Base-by-base conservation (phyloP, 192 early-diverging fungal genomes). In the Phycomyces nitens region DNA sequence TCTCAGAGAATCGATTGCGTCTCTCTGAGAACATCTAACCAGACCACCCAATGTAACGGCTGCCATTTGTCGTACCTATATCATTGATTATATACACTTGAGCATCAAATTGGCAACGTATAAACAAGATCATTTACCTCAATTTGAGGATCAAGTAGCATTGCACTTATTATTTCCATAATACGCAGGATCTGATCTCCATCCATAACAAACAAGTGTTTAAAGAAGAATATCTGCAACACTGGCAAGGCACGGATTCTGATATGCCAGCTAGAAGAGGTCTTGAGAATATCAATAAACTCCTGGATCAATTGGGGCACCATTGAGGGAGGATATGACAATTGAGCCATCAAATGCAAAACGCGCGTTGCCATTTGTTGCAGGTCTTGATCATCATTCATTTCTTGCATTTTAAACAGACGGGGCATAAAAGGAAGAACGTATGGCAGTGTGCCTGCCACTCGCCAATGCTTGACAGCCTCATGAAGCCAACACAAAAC, bases 181-280 rank as follows among this genome's bases (percentile, higher is more conserved):
- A 95, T 82, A 18, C 65, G 62, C 24, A 78, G 58, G 21, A 86
- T 78, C 40, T 83, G 74, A 0, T 84, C 80, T 16, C 68, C 64
- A 34, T 80, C 70, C 73, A 98, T 74, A 41, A 85, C 77, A 51
- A 85, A 88, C 55, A 96, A 62, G 70, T 97, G 89, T 38, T 86
- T 80, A 66, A 96, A 98, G 57, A 86, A 94, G 51, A 95, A 83
- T 1, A 94, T 81, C 65, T 96, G 95, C 29, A 98, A 49, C 0
- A 92, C 72, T 11, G 94, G 94, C 18, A 98, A 75, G 16, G 89
- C 81, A 67, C 90, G 88, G 53, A 82, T 80, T 26, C 89, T 81
- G 15, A 89, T 71, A 74, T 96, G 94, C 95, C 96, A 97, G 53
- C 77, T 80, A 5, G 60, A 53, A 23, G 81, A 81, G 11, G 77